Evolutionary conservation across 2,329 filamentous ascomycete genomes (phyloP), one percentile per base, ranked within the genome.

Genomic region (Thielaviopsis musarum): DNA sequence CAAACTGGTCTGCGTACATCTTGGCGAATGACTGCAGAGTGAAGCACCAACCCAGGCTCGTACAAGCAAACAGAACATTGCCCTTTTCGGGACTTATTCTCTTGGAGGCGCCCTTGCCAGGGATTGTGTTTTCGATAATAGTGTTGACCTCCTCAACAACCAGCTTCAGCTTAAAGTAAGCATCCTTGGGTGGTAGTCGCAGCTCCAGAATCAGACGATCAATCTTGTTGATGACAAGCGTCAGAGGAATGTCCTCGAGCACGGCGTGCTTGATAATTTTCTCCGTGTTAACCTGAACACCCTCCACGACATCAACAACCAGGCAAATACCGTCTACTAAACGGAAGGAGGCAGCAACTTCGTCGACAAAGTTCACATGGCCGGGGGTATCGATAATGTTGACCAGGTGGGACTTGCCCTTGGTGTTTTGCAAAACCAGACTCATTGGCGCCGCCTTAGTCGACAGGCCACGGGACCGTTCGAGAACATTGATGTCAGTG

Each of bases 131-230:
- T 68, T 95, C 88, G 66, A 98, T 97, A 65, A 93, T 76, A 0
- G 89, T 95, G 72, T 98, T 98, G 71, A 98, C 91, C 71, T 97
- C 89, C 71, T 98, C 93, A 58, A 98, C 83, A n/a, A 96, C 90
- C 70, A 97, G 91, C 73, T 96, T 97, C 59, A 98, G 77, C 77
- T 98, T 98, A 78, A 96, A 97, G 74, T 98, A 98, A 13, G 93
- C 93, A 69, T 98, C 93, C 64, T 84, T 88, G 1, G 93, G 93
- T 1, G 93, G 93, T 15, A 98, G 78, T 70, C 95, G 95, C 56
- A 98, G 77, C 72, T 98, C 93, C 53, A 98, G 73, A 63, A 98
- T 95, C 62, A 98, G 74, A 24, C 93, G 84, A 67, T 98, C 93
- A 83, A 98, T 86, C 75, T 98, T 98, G 78, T 97, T 98, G 72